Evolutionary conservation across 2,329 filamentous ascomycete genomes (phyloP), one percentile per base, ranked within the genome.

Genomic region (Paecilomyces dactylethromorphus): DNA sequence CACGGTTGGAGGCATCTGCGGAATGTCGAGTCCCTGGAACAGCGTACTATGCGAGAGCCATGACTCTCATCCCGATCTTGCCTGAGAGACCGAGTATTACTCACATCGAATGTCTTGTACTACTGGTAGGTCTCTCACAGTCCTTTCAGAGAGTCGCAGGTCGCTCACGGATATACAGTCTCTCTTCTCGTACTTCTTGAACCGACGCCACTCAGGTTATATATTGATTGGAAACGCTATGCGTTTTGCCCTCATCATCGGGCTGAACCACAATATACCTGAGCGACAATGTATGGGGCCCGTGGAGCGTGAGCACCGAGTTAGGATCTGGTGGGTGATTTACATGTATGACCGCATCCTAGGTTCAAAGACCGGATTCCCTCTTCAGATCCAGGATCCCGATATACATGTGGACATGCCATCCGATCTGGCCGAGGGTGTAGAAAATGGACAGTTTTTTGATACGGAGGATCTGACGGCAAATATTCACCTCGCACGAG

Each of bases 301-400:
- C 0, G 72, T 70, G 0, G 80, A 80, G 11, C 68, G 69, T 26
- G 70, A 74, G 57, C 72, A 74, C 35, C 70, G 72, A 1, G 66
- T 74, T 31, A 64, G 71, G 18, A 71, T 74, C 24, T 74, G 72
- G 71, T 74, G 72, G 72, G 74, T 72, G 8, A 72, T 74, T 53
- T 74, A 74, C 59, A 72, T 71, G 21, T 74, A 73, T 45, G 72
- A 74, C 58, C 74, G 80, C 2, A 77, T 82, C 70, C 80, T 76
- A 74, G 78, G 78, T 2, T 78, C 79, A 0, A 79, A 80, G 53
- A 72, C 82, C 55, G 78, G 80, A 0, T 74, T 81, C 24, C 79
- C 81, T 0, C 74, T 78, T 6, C 77, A 79, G 45, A 76, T 82
- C 5, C 73, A 75, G 12, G 80, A 82, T 55, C 74, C 79, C 35